These are phyloP conservation scores for Ophiocordyceps camponoti-floridani DNA, from an alignment of 2,329 filamentous ascomycete species.

Conservation along the genomic window DNA sequence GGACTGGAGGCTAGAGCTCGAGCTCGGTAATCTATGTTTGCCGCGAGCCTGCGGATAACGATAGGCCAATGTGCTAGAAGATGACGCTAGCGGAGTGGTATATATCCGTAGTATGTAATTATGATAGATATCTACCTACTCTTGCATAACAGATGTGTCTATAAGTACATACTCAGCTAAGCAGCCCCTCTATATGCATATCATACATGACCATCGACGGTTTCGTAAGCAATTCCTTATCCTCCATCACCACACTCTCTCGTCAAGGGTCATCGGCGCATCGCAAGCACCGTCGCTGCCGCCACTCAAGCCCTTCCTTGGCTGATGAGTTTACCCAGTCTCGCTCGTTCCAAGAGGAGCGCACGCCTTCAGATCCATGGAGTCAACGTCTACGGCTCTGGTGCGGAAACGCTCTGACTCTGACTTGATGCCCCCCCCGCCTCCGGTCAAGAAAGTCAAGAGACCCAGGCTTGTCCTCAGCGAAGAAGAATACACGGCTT, in stretches of 20 bases:
- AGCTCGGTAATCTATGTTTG: not conserved
- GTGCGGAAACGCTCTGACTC: constrained; percentile 51
- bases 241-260: too few relatives aligned
- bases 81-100: too few relatives aligned
- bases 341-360: not conserved
- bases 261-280: too few relatives aligned
- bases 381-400: constrained; percentile 14
- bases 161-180: too few relatives aligned
- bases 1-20: not conserved
- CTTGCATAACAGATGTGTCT: too few relatives aligned
- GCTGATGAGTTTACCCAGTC: not conserved
- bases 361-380: not conserved
- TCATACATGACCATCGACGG: too few relatives aligned
- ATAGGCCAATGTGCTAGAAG: not conserved
- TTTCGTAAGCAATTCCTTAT: too few relatives aligned
- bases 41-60: not conserved
- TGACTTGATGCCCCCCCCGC: constrained; percentile 71
- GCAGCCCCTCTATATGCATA: too few relatives aligned
- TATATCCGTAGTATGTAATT: too few relatives aligned
- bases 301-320: too few relatives aligned
- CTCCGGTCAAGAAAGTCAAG: constrained; percentile 75
- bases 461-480: constrained; percentile 74
- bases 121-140: too few relatives aligned
- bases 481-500: constrained; percentile 84
- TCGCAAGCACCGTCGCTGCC: too few relatives aligned